Conservation (phyloP, 73 alveolate species). For the Paramecium sexaurelia region DNA sequence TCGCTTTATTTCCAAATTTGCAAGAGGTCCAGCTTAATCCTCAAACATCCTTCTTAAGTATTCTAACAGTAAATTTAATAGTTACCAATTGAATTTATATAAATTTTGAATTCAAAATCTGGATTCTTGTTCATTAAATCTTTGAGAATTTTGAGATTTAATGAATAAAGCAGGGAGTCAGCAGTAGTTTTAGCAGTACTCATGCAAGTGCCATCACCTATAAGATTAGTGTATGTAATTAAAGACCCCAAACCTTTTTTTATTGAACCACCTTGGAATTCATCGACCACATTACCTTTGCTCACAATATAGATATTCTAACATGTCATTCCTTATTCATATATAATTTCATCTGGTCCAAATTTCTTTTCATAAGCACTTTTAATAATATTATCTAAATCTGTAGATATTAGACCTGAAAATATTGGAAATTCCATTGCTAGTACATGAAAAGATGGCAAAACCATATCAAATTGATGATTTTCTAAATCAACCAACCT, state of each 20-base stretch:
- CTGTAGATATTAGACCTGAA: slow-evolving; percentile 37
- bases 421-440: slow-evolving; percentile 66
- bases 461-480: slow-evolving; percentile 33
- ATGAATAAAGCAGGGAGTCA: background rate
- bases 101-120: slow-evolving; percentile 21
- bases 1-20: background rate
- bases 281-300: slow-evolving; percentile 65
- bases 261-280: background rate
- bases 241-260: slow-evolving; percentile 60
- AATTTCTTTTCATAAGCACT: slow-evolving; percentile 18
- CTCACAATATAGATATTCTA: slow-evolving; percentile 48
- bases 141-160: background rate
- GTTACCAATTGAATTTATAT: slow-evolving; percentile 32
- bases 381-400: slow-evolving; percentile 28
- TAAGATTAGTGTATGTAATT: slow-evolving; percentile 55
- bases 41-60: slow-evolving; percentile 17
- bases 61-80: background rate
- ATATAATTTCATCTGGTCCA: slow-evolving; percentile 54
- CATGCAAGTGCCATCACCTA: slow-evolving; percentile 16
- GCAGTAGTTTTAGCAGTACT: slow-evolving; percentile 32
- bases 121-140: background rate
- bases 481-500: slow-evolving; percentile 65
- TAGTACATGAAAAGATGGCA: slow-evolving; percentile 49
- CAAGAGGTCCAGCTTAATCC: slow-evolving; percentile 35
- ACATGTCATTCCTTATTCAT: slow-evolving; percentile 64